phyloP scores from a whole-genome alignment of 176 grass and related monocot genomes.

The Avena insularis region DNA sequence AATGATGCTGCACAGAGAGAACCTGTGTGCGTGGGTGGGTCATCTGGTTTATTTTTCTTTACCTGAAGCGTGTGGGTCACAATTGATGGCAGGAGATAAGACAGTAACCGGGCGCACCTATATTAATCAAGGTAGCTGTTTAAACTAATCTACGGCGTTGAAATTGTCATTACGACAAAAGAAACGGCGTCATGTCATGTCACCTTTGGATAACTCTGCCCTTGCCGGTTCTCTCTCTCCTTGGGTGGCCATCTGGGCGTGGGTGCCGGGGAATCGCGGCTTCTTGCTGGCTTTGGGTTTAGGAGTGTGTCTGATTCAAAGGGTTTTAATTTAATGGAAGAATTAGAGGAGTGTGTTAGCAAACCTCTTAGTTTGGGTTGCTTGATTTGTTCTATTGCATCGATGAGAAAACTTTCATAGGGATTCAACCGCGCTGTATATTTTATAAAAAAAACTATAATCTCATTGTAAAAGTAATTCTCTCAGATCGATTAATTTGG shows the following conservation, averaged over 20 bases:
- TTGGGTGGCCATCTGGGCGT: neutral
- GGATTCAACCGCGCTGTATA: no score
- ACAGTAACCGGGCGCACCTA: neutral
- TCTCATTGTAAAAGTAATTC: no score
- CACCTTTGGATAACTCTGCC: neutral
- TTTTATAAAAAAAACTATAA: no score
- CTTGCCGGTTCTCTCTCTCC: neutral
- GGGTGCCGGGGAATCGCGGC: no score
- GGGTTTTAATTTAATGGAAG: no score
- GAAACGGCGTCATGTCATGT: neutral
- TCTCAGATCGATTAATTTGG: no score
- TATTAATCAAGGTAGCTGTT: neutral
- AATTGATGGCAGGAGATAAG: neutral
- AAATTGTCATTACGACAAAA: neutral
- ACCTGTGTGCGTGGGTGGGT: neutral
- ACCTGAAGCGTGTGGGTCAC: neutral
- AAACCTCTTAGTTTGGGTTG: no score
- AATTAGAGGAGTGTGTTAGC: no score
- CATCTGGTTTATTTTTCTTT: neutral
- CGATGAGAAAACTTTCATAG: no score
- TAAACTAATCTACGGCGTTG: neutral
- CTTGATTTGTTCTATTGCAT: no score
- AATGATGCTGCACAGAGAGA: conserved; percentile 28
- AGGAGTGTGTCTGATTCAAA: no score
- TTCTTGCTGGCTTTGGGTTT: no score